These are phyloP conservation scores for Blepharisma japonicum DNA, from an alignment of 73 alveolate species.

Conservation along the genomic window DNA sequence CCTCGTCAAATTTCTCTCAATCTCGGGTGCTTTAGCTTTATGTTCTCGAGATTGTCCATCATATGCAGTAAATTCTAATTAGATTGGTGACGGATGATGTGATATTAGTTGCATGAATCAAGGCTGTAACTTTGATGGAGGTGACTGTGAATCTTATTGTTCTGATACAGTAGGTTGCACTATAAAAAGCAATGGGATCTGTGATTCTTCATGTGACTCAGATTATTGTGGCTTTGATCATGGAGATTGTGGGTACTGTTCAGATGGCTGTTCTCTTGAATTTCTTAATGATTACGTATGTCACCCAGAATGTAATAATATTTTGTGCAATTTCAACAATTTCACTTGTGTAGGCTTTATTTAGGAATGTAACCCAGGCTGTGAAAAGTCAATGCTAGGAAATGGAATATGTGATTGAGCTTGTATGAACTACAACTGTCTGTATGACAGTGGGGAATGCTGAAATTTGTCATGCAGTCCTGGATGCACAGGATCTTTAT, in stretches of 20 bases:
- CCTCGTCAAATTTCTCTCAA: too few relatives aligned
- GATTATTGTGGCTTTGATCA: slow-evolving; percentile 2
- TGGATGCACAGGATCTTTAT: neutral
- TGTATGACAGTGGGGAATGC: neutral
- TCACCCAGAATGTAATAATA: neutral
- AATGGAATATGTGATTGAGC: neutral
- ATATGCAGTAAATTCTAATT: too few relatives aligned
- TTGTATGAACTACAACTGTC: neutral
- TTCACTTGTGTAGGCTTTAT: neutral
- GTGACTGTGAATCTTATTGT: neutral
- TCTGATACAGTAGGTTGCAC: neutral
- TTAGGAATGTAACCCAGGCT: neutral
- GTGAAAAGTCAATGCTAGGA: neutral
- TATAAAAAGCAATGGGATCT: neutral
- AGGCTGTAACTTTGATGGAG: neutral
- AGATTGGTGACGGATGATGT: neutral
- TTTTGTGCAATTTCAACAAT: neutral
- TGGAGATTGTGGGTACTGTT: neutral
- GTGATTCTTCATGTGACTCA: neutral
- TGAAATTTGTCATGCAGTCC: neutral
- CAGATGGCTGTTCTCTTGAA: neutral
- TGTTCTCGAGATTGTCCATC: too few relatives aligned
- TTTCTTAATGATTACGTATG: neutral
- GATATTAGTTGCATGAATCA: neutral
- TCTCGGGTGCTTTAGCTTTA: too few relatives aligned